A percentile compares a stretch with the other conserved stretches of the same genome.
Evolutionary conservation across 1,139 yeast genomes (phyloP).

Genomic region (Yamadazyma mexicana): DNA sequence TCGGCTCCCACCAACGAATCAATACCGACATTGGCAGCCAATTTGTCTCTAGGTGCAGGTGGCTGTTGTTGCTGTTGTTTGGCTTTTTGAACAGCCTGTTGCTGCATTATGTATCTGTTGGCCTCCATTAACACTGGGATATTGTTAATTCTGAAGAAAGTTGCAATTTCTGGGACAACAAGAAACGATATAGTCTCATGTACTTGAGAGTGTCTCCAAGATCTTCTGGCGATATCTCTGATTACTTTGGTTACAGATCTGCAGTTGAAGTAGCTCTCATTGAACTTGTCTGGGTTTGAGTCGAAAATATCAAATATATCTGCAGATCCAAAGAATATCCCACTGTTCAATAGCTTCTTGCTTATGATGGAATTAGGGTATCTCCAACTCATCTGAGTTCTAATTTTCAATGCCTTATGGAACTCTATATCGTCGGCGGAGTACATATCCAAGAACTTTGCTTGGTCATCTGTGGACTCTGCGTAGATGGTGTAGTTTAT

Average conservation of each 20-base stretch:
- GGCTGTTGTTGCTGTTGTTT: constrained; percentile 18
- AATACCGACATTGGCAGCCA: constrained; percentile 80
- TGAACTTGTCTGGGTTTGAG: constrained; percentile 30
- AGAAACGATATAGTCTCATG: constrained; percentile 65
- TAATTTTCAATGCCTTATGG: constrained; percentile 68
- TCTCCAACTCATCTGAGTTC: constrained; percentile 90
- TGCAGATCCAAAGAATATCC: constrained; percentile 71
- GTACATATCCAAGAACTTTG: constrained; percentile 68
- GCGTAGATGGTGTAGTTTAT: constrained; percentile 49
- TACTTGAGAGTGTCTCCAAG: constrained; percentile 77
- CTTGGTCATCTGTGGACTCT: constrained; percentile 45
- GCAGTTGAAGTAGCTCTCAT: constrained; percentile 37
- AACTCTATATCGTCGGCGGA: constrained; percentile 63
- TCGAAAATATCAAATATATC: constrained; percentile 45
- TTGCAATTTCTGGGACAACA: constrained; percentile 62
- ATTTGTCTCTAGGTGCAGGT: constrained; percentile 45
- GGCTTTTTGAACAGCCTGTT: constrained; percentile 40
- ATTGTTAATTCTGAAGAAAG: constrained; percentile 76
- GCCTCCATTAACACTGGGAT: constrained; percentile 86
- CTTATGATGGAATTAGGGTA: constrained; percentile 78
- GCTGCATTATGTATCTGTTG: constrained; percentile 74
- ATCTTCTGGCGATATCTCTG: constrained; percentile 84
- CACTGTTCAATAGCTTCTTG: constrained; percentile 71
- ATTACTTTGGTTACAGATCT: constrained; percentile 68
- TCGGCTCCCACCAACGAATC: constrained; percentile 74